Percentiles rank a stretch among this genome's conserved stretches.
These are phyloP conservation scores for Ustilago xerochloae DNA, from an alignment of 1,284 basidiomycete species.

Conservation along the genomic window DNA sequence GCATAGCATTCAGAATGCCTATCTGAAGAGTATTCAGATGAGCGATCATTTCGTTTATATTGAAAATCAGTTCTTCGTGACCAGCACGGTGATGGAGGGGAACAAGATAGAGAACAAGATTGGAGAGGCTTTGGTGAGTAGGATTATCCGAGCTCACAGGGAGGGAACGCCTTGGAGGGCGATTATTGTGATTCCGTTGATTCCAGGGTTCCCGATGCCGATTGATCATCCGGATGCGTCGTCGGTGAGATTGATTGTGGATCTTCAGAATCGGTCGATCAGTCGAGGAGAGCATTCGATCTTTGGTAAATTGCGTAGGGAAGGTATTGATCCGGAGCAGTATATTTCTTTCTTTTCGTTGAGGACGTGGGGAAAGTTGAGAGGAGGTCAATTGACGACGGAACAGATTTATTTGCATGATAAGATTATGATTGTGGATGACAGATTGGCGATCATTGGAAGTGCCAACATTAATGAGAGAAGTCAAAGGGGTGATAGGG, in stretches of 20 bases:
- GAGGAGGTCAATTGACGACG: conserved; percentile 84
- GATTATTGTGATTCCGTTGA: conserved; percentile 88
- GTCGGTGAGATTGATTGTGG: conserved; percentile 74
- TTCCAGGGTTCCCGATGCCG: conserved; percentile 93
- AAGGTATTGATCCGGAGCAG: conserved; percentile 86
- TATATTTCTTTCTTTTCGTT: conserved; percentile 93
- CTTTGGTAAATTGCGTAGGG: conserved; percentile 84
- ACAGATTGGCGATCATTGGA: conserved; percentile 96
- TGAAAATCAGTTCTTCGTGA: conserved; percentile 99
- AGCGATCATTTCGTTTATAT: conserved; percentile 79
- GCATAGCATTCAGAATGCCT: conserved; percentile 94
- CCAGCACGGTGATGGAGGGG: conserved; percentile 88
- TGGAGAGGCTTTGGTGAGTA: conserved; percentile 90
- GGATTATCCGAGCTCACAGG: conserved; percentile 88
- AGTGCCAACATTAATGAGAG: conserved; percentile 99
- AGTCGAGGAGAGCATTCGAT: conserved; percentile 91
- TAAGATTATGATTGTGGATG: conserved; percentile 89
- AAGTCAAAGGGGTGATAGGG: conserved; percentile 92
- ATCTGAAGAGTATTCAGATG: conserved; percentile 88
- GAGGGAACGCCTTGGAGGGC: conserved; percentile 88
- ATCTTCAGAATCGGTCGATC: conserved; percentile 80
- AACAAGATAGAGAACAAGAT: conserved; percentile 91
- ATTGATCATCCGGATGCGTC: conserved; percentile 92
- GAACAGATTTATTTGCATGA: conserved; percentile 75
- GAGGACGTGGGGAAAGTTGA: conserved; percentile 91